Evolutionary conservation across 257 asterid species (phyloP).

Genomic region (Paulownia fortunei): DNA sequence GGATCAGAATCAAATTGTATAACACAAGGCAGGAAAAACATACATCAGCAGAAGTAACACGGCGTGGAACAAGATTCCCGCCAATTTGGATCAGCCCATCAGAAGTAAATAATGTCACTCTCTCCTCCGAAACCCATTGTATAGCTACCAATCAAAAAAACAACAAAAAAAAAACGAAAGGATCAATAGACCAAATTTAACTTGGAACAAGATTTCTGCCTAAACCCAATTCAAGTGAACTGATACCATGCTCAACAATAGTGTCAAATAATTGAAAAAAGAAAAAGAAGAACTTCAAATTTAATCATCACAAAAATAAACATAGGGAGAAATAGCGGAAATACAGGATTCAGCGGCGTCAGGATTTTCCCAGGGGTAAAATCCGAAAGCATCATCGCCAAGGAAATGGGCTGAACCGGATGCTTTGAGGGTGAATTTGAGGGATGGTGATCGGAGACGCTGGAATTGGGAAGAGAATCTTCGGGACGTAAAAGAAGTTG

Average conservation of each 20-base stretch:
- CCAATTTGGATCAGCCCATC: conserved; percentile 95
- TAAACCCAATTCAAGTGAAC: conserved; percentile 6
- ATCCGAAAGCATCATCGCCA: conserved; percentile 77
- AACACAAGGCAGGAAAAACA: conserved; percentile 29
- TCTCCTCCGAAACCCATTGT: conserved; percentile 89
- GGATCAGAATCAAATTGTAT: conserved; percentile 22
- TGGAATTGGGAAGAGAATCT: conserved; percentile 37
- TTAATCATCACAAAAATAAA: background rate
- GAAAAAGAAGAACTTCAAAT: background rate
- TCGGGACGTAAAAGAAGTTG: conserved; percentile 43
- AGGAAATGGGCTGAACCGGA: conserved; percentile 60
- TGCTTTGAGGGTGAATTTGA: conserved; percentile 50
- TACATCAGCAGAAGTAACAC: conserved; percentile 66
- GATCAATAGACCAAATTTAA: background rate
- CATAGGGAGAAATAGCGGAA: background rate
- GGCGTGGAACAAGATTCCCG: conserved; percentile 84
- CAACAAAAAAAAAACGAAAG: background rate
- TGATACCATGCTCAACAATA: background rate
- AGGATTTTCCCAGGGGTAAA: conserved; percentile 81
- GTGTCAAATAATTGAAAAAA: background rate
- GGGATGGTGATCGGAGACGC: conserved; percentile 40
- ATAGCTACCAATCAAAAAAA: conserved; percentile 55
- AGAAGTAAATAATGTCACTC: conserved; percentile 78
- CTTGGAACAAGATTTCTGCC: background rate
- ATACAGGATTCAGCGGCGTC: conserved; percentile 60